Percentiles rank a stretch among this genome's conserved stretches.
phyloP scores from a whole-genome alignment of 148 eudicot genomes.

The Persicaria tinctoria region DNA sequence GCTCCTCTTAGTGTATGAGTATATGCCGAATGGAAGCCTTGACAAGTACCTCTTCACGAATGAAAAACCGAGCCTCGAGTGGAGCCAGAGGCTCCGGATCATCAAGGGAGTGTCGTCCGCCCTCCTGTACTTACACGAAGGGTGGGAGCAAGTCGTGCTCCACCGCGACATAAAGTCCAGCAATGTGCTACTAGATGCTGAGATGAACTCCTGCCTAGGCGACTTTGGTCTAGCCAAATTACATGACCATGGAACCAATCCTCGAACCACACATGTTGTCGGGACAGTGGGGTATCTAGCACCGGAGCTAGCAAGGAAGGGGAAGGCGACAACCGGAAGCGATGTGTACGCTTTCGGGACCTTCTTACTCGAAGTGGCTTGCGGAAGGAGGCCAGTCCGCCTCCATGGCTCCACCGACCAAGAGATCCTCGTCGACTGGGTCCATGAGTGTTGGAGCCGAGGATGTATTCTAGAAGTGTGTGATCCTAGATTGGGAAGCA shows the following conservation, averaged over 20 bases:
- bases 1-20: too few relatives aligned
- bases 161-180: too few relatives aligned
- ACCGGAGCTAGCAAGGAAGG: conserved; percentile 11
- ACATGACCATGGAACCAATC: conserved; percentile 14
- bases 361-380: conserved; percentile 18
- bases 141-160: too few relatives aligned
- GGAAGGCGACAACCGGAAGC: conserved; percentile 12
- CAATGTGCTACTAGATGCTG: too few relatives aligned
- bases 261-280: conserved; percentile 13
- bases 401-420: not conserved
- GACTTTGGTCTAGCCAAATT: not conserved
- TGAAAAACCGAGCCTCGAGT: too few relatives aligned
- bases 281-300: conserved; percentile 17
- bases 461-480: conserved; percentile 3
- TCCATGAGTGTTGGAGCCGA: conserved; percentile 1
- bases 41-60: too few relatives aligned
- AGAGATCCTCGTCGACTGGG: conserved; percentile 17
- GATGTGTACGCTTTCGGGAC: conserved; percentile 17
- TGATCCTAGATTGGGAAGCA: conserved; percentile 15
- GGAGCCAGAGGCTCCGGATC: too few relatives aligned
- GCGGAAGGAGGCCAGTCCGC: conserved; percentile 20
- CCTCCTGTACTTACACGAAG: too few relatives aligned
- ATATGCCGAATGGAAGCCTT: too few relatives aligned
- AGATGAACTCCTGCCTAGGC: too few relatives aligned
- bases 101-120: too few relatives aligned